A percentile compares a stretch with the other conserved stretches of the same genome.
These are phyloP conservation scores for Arabidopsis suecica DNA, from an alignment of 345 rosid species.

Conservation along the genomic window DNA sequence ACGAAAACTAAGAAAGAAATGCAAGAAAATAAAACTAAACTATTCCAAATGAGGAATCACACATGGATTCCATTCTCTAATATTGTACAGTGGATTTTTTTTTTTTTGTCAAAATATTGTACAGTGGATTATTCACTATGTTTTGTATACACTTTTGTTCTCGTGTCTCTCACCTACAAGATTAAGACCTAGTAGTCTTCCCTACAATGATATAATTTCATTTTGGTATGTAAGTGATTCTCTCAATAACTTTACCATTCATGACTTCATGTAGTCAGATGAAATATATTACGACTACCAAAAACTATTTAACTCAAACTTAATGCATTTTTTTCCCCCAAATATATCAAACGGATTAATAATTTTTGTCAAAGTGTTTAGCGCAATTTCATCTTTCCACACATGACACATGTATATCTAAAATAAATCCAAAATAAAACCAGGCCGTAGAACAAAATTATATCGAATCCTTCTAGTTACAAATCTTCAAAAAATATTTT, in stretches of 20 bases:
- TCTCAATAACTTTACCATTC: background rate
- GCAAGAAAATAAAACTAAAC: background rate
- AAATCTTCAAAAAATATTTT: conserved; percentile 26
- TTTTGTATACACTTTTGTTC: conserved; percentile 34
- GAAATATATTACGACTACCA: background rate
- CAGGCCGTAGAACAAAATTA: background rate
- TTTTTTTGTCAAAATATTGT: conserved; percentile 3
- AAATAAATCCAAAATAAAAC: background rate
- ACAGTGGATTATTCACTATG: conserved; percentile 38
- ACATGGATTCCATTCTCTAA: conserved; percentile 39
- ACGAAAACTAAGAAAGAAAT: no score
- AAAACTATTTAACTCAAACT: background rate
- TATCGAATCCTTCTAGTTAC: background rate
- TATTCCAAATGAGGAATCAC: conserved; percentile 39
- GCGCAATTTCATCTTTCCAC: background rate
- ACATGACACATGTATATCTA: background rate
- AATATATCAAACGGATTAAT: background rate
- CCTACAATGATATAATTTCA: background rate
- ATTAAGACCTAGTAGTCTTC: background rate
- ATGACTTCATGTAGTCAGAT: background rate
- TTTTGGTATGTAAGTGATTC: background rate
- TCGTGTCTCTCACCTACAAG: conserved; percentile 4
- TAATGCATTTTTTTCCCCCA: background rate
- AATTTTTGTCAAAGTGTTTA: background rate
- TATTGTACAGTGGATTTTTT: conserved; percentile 32